phyloP scores from a whole-genome alignment of 1,139 yeast genomes.

The Lodderomyces parapsilosis region DNA sequence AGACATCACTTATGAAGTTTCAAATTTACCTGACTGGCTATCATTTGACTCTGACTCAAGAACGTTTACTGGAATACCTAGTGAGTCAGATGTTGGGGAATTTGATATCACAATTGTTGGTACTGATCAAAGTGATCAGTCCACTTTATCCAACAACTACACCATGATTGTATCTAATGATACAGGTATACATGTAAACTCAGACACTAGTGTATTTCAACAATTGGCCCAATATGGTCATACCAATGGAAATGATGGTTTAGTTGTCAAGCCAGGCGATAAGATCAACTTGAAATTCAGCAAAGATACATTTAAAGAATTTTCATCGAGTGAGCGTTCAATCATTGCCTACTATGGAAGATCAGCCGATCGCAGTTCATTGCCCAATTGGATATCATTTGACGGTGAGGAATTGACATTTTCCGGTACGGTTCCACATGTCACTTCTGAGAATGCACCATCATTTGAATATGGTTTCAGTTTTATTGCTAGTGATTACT shows the following conservation, averaged over 20 bases:
- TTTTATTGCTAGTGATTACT: constrained; percentile 75
- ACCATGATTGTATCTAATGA: constrained; percentile 57
- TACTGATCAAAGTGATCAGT: constrained; percentile 52
- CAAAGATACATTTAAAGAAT: constrained; percentile 50
- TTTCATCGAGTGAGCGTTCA: constrained; percentile 41
- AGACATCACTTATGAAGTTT: constrained; percentile 54
- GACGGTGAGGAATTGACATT: constrained; percentile 63
- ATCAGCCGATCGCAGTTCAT: constrained; percentile 75
- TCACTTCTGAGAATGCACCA: constrained; percentile 84
- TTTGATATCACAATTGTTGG: constrained; percentile 58
- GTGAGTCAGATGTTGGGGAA: constrained; percentile 46
- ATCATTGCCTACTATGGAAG: constrained; percentile 81
- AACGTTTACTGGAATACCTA: constrained; percentile 71
- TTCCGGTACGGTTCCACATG: constrained; percentile 85
- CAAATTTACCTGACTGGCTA: constrained; percentile 74
- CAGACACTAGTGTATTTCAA: constrained; percentile 40
- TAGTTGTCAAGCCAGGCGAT: constrained; percentile 71
- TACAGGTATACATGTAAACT: constrained; percentile 48
- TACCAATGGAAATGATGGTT: constrained; percentile 72
- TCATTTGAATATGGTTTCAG: constrained; percentile 71
- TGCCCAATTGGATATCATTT: constrained; percentile 87
- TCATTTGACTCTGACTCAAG: constrained; percentile 61
- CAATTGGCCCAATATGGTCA: constrained; percentile 57
- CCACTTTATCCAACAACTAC: constrained; percentile 47
- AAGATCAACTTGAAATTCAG: constrained; percentile 64